Evolutionary conservation across 768 basidiomycete species (phyloP), one percentile per base, ranked within the genome.

Genomic region (Boletus coccyginus): DNA sequence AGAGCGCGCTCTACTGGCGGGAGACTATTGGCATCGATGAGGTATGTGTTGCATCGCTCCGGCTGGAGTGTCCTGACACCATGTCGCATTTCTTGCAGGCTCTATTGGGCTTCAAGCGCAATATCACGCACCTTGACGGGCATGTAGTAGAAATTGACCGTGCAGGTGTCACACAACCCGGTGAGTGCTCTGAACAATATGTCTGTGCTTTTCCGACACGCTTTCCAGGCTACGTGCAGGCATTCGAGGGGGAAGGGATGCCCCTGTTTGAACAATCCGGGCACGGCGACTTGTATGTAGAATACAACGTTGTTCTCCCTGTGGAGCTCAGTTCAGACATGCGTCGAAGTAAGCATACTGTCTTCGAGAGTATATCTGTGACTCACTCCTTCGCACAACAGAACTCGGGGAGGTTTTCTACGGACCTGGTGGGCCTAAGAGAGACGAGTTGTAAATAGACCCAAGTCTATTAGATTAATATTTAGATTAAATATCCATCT

Each of bases 241-340:
- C 80, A 13, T 79, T 98, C 53, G 81, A 86, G 59, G 93, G 83
- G 31, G 93, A 99, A 70, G 97, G 97, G 6, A 93, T 98, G 88
- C 89, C 92, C 2, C 68, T 85, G 38, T 87, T 81, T 65, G 82
- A 83, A 54, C 72, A 77, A 56, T 73, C 75, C 11, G 67, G 73
- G 21, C 78, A 84, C 59, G 97, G 97, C 16, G 87, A 96, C 69
- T 76, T 99, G 46, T 98, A 84, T 64, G 80, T 99, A 51, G 95
- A 98, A 71, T 99, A 96, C 74, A 92, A 83, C 54, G 92, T 99
- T 47, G 87, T 98, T 17, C 73, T 99, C 52, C 97, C 97, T 4
- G 73, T 81, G 47, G 80, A 87, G 52, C 72, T 99, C 35, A 78
- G 86, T 46, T 66, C 82, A 47, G 81, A 87, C 47, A 83, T 82